Base-by-base conservation (phyloP, 805 yeast genomes). In the Diddensiella transvaalensis region DNA sequence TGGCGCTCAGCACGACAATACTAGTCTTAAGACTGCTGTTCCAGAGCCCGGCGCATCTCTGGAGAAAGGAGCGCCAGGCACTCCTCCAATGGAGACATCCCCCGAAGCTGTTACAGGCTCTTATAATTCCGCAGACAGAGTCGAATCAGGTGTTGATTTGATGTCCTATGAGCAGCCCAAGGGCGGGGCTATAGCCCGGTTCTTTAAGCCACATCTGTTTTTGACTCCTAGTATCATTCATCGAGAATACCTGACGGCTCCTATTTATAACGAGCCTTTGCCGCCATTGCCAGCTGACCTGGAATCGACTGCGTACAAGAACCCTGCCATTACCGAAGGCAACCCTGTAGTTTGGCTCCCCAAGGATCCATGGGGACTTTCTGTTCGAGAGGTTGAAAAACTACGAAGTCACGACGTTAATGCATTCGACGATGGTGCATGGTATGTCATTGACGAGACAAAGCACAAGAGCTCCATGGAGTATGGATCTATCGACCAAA, bases 301-400 rank as follows among this genome's bases (percentile, higher is more conserved):
- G 18, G 81, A 79, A 49, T 72, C 76, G 43, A 80, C 77, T 53
- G 93, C 96, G 0, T 91, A 83, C 66, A 79, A 80, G 60, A 77
- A 76, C 60, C 97, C 97, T 2, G 86, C 83, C 4, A 81, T 83
- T 15, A 70, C 79, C 22, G 83, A 83, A 0, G 64, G 72, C 40
- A 77, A 86, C 57, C 95, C 96, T 1, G 72, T 74, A n/a, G 69
- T 91, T 18, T 91, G 99, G 99, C 79, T 91, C 60, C 95, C 97
- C n/a, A 71, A 72, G 49, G 99, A 91, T 64, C 83, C 87, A 6
- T 79, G 80, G 77, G 98, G 98, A 1, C 76, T 87, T 57, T 85
- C 96, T 0, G 67, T 72, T 1, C 62, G 60, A 11, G 80, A 83
- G 58, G 81, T 85, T 19, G 76, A 75, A 35, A 71, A 78, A 37